Evolutionary conservation across 129 eudicot genomes (phyloP).

Genomic region (Tagetes patula): DNA sequence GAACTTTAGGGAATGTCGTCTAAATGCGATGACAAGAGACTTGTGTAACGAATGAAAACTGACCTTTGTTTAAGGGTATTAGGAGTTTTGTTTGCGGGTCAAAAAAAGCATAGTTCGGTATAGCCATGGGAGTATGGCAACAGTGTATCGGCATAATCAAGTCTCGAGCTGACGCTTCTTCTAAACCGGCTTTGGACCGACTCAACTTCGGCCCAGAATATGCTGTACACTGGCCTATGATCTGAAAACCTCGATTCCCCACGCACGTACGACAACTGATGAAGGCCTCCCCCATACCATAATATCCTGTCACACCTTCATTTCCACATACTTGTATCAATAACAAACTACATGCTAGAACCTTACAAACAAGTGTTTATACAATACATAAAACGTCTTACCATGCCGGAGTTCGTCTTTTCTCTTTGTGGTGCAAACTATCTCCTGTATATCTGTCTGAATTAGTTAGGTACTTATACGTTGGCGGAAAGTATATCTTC

Average conservation of each 20-base stretch:
- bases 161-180: slow-evolving; percentile 70
- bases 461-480: slow-evolving; percentile 82
- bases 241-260: slow-evolving; percentile 92
- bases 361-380: too few relatives aligned
- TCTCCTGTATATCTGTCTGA: slow-evolving; percentile 92
- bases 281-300: slow-evolving; percentile 90
- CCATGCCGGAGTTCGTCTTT: slow-evolving; percentile 93
- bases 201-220: slow-evolving; percentile 94
- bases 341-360: not conserved
- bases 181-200: slow-evolving; percentile 67
- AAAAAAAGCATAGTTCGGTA: slow-evolving; percentile 88
- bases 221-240: slow-evolving; percentile 81
- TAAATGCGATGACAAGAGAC: not conserved
- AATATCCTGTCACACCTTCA: slow-evolving; percentile 89
- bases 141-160: slow-evolving; percentile 58
- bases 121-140: slow-evolving; percentile 84
- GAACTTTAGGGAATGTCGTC: not conserved
- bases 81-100: slow-evolving; percentile 18
- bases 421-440: slow-evolving; percentile 82
- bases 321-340: not conserved
- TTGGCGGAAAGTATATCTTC: slow-evolving; percentile 91
- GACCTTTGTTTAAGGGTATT: not conserved
- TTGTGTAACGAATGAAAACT: not conserved
- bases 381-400: slow-evolving; percentile 25
- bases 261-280: slow-evolving; percentile 84